Conservation (phyloP, 2,329 filamentous ascomycete genomes). For the Colletotrichum sojae region DNA sequence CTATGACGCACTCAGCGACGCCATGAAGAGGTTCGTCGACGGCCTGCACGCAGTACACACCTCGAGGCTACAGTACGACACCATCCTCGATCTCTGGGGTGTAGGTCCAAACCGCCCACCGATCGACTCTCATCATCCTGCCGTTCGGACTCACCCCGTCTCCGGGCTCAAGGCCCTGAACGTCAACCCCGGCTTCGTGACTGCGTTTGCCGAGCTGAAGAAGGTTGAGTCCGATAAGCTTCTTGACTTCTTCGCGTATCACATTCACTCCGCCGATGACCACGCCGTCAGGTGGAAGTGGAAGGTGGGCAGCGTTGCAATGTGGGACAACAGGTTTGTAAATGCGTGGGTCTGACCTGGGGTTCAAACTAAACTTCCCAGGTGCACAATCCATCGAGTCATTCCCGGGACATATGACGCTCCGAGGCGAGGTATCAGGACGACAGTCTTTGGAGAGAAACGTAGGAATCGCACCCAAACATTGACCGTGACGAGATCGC, state of each 20-base stretch:
- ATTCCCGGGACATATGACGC: slow-evolving; percentile 58
- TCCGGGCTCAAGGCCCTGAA: slow-evolving; percentile 62
- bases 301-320: slow-evolving; percentile 62
- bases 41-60: slow-evolving; percentile 62
- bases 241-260: slow-evolving; percentile 60
- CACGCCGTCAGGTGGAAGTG: slow-evolving; percentile 66
- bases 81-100: slow-evolving; percentile 60
- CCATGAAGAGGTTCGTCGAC: slow-evolving; percentile 58
- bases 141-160: slow-evolving; percentile 64
- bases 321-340: slow-evolving; percentile 63
- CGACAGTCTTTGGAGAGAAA: slow-evolving; percentile 61
- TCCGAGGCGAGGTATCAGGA: slow-evolving; percentile 55
- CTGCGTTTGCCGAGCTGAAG: slow-evolving; percentile 64
- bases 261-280: slow-evolving; percentile 65
- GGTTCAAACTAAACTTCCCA: slow-evolving; percentile 35
- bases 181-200: slow-evolving; percentile 62
- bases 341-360: not conserved
- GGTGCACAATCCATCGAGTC: slow-evolving; percentile 56
- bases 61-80: slow-evolving; percentile 62
- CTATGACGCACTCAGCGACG: slow-evolving; percentile 60
- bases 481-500: no score
- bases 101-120: slow-evolving; percentile 58
- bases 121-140: slow-evolving; percentile 63
- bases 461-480: slow-evolving; percentile 45
- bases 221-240: slow-evolving; percentile 62